Conservation (phyloP, 139 green algal species). For the Pleodorina starrii region DNA sequence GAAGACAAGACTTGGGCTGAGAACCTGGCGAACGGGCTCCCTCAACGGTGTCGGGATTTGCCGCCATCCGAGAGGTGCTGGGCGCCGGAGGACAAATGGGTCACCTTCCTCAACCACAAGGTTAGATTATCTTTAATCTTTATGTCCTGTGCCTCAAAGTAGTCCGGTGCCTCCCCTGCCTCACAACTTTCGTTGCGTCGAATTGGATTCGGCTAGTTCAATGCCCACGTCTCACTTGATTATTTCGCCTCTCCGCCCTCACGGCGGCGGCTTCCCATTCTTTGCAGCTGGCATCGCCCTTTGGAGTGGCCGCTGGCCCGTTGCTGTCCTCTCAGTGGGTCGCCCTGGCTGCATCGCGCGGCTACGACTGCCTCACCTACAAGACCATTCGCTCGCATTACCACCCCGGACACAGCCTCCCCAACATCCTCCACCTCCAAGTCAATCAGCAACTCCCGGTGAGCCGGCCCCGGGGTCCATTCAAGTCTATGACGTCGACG, state of each 20-base stretch:
- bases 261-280: too few relatives aligned
- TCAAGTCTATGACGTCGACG: too few relatives aligned
- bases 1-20: conserved; percentile 33
- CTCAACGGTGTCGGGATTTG: background rate
- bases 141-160: too few relatives aligned
- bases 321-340: conserved; percentile 55
- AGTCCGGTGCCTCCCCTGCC: too few relatives aligned
- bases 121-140: background rate
- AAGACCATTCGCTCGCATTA: conserved; percentile 54
- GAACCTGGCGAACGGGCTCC: conserved; percentile 27
- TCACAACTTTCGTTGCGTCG: too few relatives aligned
- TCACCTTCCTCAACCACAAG: conserved; percentile 51
- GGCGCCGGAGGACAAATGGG: conserved; percentile 34
- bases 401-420: conserved; percentile 36
- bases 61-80: background rate
- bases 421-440: conserved; percentile 38
- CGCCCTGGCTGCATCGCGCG: conserved; percentile 32
- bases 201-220: too few relatives aligned
- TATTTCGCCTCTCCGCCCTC: too few relatives aligned
- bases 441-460: conserved; percentile 25
- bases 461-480: too few relatives aligned
- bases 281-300: conserved; percentile 47
- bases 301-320: conserved; percentile 55
- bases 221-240: too few relatives aligned
- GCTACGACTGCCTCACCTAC: conserved; percentile 58